Conservation (phyloP, 1,284 basidiomycete species). For the Peniophora sp. region DNA sequence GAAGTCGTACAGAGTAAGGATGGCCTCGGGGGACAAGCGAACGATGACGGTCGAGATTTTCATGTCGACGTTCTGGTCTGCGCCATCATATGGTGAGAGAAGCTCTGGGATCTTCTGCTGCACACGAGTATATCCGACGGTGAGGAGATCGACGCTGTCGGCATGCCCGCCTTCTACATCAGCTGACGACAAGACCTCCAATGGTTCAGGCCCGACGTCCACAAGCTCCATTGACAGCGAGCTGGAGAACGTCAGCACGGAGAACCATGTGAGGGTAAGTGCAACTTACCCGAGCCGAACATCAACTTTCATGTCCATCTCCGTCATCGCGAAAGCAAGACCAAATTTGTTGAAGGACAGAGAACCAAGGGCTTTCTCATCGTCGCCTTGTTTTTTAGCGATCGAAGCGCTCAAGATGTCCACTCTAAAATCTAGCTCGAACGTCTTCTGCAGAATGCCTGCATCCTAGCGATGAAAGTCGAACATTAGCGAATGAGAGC, state of each 20-base stretch:
- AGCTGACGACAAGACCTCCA: constrained; percentile 75
- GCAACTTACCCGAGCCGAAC: constrained; percentile 66
- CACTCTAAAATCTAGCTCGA: constrained; percentile 88
- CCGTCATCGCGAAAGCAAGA: constrained; percentile 66
- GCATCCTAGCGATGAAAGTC: constrained; percentile 26
- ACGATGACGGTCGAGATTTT: constrained; percentile 92
- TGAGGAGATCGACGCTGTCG: constrained; percentile 70
- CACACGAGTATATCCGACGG: constrained; percentile 77
- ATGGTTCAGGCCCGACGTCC: constrained; percentile 47
- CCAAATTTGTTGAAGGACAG: constrained; percentile 79
- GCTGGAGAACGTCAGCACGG: constrained; percentile 25
- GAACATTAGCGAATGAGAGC: not conserved
- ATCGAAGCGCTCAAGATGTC: constrained; percentile 82
- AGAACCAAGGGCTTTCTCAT: constrained; percentile 74
- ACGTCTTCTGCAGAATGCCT: constrained; percentile 74
- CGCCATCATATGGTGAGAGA: constrained; percentile 73
- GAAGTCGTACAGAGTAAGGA: constrained; percentile 92
- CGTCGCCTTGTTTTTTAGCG: constrained; percentile 58
- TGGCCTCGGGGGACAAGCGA: constrained; percentile 85
- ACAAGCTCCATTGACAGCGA: constrained; percentile 67
- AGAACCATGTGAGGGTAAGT: constrained; percentile 3
- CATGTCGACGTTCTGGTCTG: constrained; percentile 86
- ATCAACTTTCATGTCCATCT: constrained; percentile 86
- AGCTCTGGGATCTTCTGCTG: constrained; percentile 88
- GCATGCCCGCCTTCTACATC: constrained; percentile 27